Base-by-base conservation (phyloP, 2,329 filamentous ascomycete species). In the Gremmenia infestans region DNA sequence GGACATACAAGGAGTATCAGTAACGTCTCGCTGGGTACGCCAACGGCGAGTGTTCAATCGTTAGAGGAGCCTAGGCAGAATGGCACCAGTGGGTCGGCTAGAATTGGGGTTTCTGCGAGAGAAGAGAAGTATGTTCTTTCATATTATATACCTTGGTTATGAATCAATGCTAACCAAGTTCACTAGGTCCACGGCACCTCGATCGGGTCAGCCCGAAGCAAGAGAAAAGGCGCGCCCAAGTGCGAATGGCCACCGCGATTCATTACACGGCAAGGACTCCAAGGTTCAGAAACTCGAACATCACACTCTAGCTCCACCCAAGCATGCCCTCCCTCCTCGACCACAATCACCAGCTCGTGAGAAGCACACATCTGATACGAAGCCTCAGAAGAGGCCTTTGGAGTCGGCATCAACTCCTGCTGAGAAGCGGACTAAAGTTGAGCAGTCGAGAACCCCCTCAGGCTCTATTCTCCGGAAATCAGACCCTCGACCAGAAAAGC, bases 341-440 rank as follows among this genome's bases (percentile, higher is more conserved):
- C 66, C 65, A 39, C 60, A 55, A 50, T 67, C 66, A 4, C 65
- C 63, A 22, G 53, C 51, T 19, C 57, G 59, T 32, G 56, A 51
- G 7, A 54, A 52, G 42, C 48, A 61, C 40, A 53, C 45, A 14
- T 49, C 55, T 19, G 59, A 59, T 6, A 36, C 43, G 5, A 63
- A 63, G 39, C 58, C 54, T 6, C 59, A 56, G 8, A 70, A 70
- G 60, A 58, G 68, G 46, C 56, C 61, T n/a, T 54, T 63, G 4
- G 68, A 68, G n/a, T 55, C 58, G 46, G 58, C 56, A 46, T 23
- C 54, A 35, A 54, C 54, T 42, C 65, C 62, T 42, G 49, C 64
- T 22, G 66, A 69, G 42, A 70, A 69, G 55, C 60, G 67, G 22
- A 53, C 63, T 6, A 69, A 65, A 58, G 59, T 65, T 42, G 65